Conservation (phyloP, 371 early-diverging fungal species). For the Mortierella sp. region DNA sequence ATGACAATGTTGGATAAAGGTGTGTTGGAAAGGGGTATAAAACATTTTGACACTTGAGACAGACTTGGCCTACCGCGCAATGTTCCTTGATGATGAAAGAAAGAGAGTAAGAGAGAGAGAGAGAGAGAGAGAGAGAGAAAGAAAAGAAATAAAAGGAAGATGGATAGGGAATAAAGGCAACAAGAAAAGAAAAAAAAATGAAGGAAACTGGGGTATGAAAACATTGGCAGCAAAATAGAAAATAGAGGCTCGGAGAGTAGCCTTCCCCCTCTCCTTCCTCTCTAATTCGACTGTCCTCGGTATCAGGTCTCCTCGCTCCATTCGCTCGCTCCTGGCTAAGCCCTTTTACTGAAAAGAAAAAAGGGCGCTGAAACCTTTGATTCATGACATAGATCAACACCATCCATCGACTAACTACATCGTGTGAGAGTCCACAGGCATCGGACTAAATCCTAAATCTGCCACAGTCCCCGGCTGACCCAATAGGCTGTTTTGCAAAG, state of each 20-base stretch:
- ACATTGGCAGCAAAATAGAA: too few relatives aligned
- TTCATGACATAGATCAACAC: too few relatives aligned
- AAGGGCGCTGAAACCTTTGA: too few relatives aligned
- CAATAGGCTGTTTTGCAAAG: too few relatives aligned
- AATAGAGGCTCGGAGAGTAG: too few relatives aligned
- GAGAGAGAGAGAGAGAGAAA: background rate
- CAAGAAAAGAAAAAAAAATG: constrained; percentile 5
- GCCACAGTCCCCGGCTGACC: background rate
- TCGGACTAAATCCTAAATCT: constrained; percentile 31
- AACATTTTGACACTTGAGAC: constrained; percentile 4
- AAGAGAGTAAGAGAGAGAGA: background rate
- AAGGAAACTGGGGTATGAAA: background rate
- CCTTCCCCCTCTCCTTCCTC: too few relatives aligned
- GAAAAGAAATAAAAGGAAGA: background rate
- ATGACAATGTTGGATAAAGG: too few relatives aligned
- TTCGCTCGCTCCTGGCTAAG: too few relatives aligned
- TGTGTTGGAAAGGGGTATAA: too few relatives aligned
- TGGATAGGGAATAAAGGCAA: background rate
- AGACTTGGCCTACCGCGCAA: background rate
- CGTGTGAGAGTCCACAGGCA: constrained; percentile 36
- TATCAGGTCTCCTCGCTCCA: too few relatives aligned
- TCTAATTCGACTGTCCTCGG: too few relatives aligned
- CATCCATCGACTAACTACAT: constrained; percentile 5
- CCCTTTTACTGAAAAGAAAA: too few relatives aligned
- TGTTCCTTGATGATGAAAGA: background rate